phyloP scores from a whole-genome alignment of 2,329 filamentous ascomycete species.

The Calonectria crousiana region DNA sequence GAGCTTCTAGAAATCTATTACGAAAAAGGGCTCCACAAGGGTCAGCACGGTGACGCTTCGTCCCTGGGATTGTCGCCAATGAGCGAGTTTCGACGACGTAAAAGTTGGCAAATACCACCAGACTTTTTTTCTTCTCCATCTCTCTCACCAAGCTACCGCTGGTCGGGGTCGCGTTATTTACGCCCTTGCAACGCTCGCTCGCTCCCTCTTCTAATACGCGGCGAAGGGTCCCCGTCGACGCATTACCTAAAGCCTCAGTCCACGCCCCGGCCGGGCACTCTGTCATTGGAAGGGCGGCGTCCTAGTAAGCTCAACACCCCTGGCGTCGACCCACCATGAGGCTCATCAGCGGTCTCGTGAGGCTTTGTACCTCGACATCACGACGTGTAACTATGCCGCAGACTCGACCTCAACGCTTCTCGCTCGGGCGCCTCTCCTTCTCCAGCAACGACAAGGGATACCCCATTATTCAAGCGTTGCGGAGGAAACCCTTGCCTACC shows the following conservation, averaged over 20 bases:
- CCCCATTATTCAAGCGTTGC: not conserved
- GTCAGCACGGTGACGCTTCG: conserved; percentile 19
- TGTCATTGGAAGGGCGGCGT: not conserved
- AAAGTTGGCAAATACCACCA: conserved; percentile 10
- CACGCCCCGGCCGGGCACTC: not conserved
- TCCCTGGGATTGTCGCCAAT: conserved; percentile 16
- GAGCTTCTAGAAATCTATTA: conserved; percentile 28
- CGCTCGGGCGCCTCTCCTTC: not conserved
- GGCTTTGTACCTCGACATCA: not conserved
- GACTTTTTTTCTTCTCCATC: not conserved
- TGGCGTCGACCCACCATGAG: not conserved
- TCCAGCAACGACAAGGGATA: not conserved
- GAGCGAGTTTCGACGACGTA: conserved; percentile 25
- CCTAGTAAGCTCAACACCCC: not conserved
- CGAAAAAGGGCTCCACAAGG: conserved; percentile 12
- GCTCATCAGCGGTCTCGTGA: conserved; percentile 1
- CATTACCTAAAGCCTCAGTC: conserved; percentile 10
- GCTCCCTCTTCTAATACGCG: not conserved
- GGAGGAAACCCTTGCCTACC: conserved; percentile 4
- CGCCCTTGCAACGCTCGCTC: not conserved
- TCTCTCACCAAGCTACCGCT: not conserved
- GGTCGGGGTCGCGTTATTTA: not conserved
- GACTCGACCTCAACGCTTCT: not conserved
- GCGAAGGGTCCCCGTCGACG: not conserved
- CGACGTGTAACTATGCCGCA: not conserved